Percentiles rank a stretch among this genome's conserved stretches.
These are phyloP conservation scores for Lophiostoma macrostomum DNA, from an alignment of 495 filamentous ascomycete genomes.

Conservation along the genomic window DNA sequence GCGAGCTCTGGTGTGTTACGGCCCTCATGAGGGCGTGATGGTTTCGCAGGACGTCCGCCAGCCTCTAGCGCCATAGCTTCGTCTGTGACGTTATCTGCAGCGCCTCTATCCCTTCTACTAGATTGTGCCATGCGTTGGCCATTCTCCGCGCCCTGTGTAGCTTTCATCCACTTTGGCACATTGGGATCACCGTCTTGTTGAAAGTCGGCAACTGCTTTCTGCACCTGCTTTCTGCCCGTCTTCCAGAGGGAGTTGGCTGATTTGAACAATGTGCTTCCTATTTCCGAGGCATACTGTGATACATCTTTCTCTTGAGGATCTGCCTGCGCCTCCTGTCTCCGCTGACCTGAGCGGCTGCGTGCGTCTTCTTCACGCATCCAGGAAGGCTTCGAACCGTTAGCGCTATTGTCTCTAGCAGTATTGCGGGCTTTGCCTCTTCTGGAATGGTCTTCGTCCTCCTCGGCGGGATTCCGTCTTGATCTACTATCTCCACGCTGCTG, in stretches of 20 bases:
- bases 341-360: constrained; percentile 39
- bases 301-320: constrained; percentile 70
- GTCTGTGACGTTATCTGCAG: constrained; percentile 59
- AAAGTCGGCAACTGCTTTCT: constrained; percentile 88
- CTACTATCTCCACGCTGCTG: constrained; percentile 34
- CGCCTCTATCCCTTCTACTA: constrained; percentile 11
- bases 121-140: constrained; percentile 6
- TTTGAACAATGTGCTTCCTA: constrained; percentile 83
- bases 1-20: constrained; percentile 1
- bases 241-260: constrained; percentile 96
- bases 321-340: constrained; percentile 53
- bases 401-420: constrained; percentile 38
- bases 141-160: constrained; percentile 43
- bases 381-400: constrained; percentile 40
- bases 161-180: constrained; percentile 95
- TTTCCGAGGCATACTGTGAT: constrained; percentile 72
- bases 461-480: constrained; percentile 31
- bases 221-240: constrained; percentile 86
- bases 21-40: background rate
- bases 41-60: constrained; percentile 33
- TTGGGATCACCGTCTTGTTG: constrained; percentile 75
- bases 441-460: constrained; percentile 37
- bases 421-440: constrained; percentile 34
- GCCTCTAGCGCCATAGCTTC: constrained; percentile 89
- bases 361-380: constrained; percentile 47